Percentiles rank a stretch among this genome's conserved stretches.
Conservation (phyloP, 306 rosid genomes). For the Pyrus betulifolia region DNA sequence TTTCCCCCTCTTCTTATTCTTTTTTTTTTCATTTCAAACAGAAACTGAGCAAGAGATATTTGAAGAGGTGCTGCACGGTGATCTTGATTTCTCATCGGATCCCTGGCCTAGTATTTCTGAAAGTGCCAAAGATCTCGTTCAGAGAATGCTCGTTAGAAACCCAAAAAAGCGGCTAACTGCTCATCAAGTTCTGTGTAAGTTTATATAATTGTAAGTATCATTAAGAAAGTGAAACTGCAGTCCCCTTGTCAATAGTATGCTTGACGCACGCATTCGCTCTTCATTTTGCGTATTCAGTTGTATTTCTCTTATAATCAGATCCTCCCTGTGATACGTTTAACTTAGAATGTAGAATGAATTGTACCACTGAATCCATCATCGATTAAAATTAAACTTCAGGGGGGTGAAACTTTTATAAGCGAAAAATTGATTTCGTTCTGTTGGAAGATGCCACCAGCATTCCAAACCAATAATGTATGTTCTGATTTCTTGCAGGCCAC, state of each 20-base stretch:
- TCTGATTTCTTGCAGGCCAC: slow-evolving; percentile 55
- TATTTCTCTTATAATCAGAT: neutral
- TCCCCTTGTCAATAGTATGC: neutral
- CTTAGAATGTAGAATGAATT: neutral
- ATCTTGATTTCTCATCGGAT: slow-evolving; percentile 63
- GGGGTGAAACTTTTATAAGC: neutral
- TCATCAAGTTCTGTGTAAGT: slow-evolving; percentile 71
- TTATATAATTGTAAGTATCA: neutral
- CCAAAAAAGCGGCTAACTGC: slow-evolving; percentile 65
- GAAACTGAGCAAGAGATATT: slow-evolving; percentile 71
- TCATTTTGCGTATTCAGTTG: neutral
- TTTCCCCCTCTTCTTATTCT: neutral
- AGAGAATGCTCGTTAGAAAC: slow-evolving; percentile 71
- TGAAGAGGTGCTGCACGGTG: slow-evolving; percentile 52
- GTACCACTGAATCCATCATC: neutral
- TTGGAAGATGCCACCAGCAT: neutral
- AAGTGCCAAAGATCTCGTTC: slow-evolving; percentile 74
- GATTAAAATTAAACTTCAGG: neutral
- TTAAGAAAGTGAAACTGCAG: neutral
- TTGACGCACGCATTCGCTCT: neutral
- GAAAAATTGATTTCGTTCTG: neutral
- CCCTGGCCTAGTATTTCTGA: slow-evolving; percentile 89
- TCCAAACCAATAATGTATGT: neutral
- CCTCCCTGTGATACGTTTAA: neutral
- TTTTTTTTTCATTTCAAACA: slow-evolving; percentile 7